Conservation (phyloP, 2,329 filamentous ascomycete genomes). For the Fusarium sp. region DNA sequence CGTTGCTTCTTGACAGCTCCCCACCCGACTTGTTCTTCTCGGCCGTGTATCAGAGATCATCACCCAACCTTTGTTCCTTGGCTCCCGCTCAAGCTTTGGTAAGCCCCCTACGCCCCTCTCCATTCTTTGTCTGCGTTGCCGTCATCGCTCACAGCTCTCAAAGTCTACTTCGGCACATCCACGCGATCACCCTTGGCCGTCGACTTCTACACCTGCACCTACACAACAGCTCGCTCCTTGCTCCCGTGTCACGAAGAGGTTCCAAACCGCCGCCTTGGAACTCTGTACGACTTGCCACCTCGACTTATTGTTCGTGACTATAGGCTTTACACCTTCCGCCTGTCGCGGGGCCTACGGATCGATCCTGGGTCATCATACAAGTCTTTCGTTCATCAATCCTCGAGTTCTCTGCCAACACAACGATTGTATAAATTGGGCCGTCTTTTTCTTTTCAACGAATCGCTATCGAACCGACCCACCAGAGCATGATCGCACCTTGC, state of each 20-base stretch:
- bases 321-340: slow-evolving; percentile 23
- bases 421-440: slow-evolving; percentile 21
- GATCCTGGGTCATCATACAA: slow-evolving; percentile 19
- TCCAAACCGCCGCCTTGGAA: slow-evolving; percentile 39
- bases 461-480: slow-evolving; percentile 18
- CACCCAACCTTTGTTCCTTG: slow-evolving; percentile 33
- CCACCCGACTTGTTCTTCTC: slow-evolving; percentile 31
- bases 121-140: slow-evolving; percentile 42
- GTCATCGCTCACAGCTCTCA: slow-evolving; percentile 46
- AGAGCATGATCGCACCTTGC: slow-evolving; percentile 47
- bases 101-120: slow-evolving; percentile 44
- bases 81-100: slow-evolving; percentile 43
- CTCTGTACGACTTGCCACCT: slow-evolving; percentile 44
- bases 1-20: slow-evolving; percentile 34
- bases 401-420: slow-evolving; percentile 12
- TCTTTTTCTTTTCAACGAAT: slow-evolving; percentile 26
- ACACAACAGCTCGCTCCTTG: slow-evolving; percentile 38
- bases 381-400: slow-evolving; percentile 14
- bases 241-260: slow-evolving; percentile 43
- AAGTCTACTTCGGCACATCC: slow-evolving; percentile 34
- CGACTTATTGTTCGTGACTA: slow-evolving; percentile 35
- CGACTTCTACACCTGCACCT: slow-evolving; percentile 38
- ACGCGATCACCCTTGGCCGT: slow-evolving; percentile 43
- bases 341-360: slow-evolving; percentile 24
- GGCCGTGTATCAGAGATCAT: slow-evolving; percentile 25